A percentile compares a stretch with the other conserved stretches of the same genome.
phyloP scores from a whole-genome alignment of 495 filamentous ascomycete species.

The Neurospora sp. region DNA sequence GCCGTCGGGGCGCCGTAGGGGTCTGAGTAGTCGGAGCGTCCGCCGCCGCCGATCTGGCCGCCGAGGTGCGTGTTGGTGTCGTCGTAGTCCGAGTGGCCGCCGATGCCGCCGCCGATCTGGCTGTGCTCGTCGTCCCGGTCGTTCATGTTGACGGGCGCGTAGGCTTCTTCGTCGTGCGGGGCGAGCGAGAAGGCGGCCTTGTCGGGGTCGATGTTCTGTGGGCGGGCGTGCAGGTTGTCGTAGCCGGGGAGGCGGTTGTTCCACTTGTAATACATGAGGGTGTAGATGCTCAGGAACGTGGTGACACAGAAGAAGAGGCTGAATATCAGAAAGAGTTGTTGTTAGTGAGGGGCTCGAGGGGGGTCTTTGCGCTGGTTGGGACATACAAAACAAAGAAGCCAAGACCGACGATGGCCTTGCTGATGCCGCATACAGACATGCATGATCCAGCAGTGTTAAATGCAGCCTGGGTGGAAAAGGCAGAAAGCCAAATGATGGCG shows the following conservation, averaged over 20 bases:
- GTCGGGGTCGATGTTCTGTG: conserved; percentile 45
- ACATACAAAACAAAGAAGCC: conserved; percentile 74
- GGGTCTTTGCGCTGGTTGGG: background rate
- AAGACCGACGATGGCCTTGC: conserved; percentile 67
- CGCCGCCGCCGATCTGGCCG: conserved; percentile 2
- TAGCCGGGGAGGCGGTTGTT: conserved; percentile 67
- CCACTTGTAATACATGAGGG: conserved; percentile 64
- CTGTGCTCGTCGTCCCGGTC: conserved; percentile 29
- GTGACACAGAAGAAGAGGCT: conserved; percentile 70
- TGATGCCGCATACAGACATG: conserved; percentile 52
- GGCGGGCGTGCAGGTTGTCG: conserved; percentile 38
- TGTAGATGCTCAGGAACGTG: conserved; percentile 64
- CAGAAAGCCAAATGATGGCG: conserved; percentile 73
- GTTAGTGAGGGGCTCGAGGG: background rate
- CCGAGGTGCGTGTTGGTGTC: conserved; percentile 1
- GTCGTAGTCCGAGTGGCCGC: background rate
- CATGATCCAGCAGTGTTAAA: conserved; percentile 45
- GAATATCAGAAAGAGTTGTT: background rate
- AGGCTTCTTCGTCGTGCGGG: conserved; percentile 44
- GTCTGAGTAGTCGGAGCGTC: conserved; percentile 17
- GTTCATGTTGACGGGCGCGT: conserved; percentile 35
- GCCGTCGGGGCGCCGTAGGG: conserved; percentile 14
- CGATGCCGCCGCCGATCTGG: background rate
- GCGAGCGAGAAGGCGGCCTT: conserved; percentile 48
- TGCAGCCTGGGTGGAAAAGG: conserved; percentile 64